These are phyloP conservation scores for Cryoendolithus antarcticus DNA, from an alignment of 2,329 filamentous ascomycete species.

Conservation along the genomic window DNA sequence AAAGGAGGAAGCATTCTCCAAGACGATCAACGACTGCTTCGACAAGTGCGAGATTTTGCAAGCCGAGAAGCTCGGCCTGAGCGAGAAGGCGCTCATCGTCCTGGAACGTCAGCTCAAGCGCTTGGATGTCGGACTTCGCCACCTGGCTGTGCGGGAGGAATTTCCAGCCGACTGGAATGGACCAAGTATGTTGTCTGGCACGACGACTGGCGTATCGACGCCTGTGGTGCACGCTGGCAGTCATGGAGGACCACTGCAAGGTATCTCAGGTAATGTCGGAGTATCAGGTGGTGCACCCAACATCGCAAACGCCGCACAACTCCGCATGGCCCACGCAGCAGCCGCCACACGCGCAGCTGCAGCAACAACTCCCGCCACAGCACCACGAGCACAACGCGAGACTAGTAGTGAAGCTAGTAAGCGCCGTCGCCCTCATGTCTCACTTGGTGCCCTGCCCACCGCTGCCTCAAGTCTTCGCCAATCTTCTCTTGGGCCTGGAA, in stretches of 20 bases:
- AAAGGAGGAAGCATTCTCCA: slow-evolving; percentile 57
- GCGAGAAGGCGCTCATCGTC: slow-evolving; percentile 51
- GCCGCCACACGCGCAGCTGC: slow-evolving; percentile 11
- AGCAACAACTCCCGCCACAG: slow-evolving; percentile 12
- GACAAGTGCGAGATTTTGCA: slow-evolving; percentile 57
- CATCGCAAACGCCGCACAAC: slow-evolving; percentile 39
- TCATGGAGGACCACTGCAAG: slow-evolving; percentile 37
- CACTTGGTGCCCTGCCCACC: slow-evolving; percentile 36
- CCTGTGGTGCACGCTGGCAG: slow-evolving; percentile 17
- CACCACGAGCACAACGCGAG: slow-evolving; percentile 21
- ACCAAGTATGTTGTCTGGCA: slow-evolving; percentile 43
- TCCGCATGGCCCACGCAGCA: slow-evolving; percentile 28
- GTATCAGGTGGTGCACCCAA: slow-evolving; percentile 35
- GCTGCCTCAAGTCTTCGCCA: slow-evolving; percentile 42
- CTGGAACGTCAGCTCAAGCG: slow-evolving; percentile 52
- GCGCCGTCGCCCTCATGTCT: slow-evolving; percentile 41
- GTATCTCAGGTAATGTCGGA: slow-evolving; percentile 43
- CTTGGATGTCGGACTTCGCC: slow-evolving; percentile 49
- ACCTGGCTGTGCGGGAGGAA: slow-evolving; percentile 46
- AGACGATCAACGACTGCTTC: slow-evolving; percentile 56
- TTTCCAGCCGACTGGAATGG: slow-evolving; percentile 47
- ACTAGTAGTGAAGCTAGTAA: slow-evolving; percentile 39
- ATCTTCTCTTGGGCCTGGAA: slow-evolving; percentile 50
- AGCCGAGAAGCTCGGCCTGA: slow-evolving; percentile 60
- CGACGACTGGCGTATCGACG: slow-evolving; percentile 18